Evolutionary conservation across 2,329 filamentous ascomycete genomes (phyloP).

Genomic region (Aspergillus udagawae): DNA sequence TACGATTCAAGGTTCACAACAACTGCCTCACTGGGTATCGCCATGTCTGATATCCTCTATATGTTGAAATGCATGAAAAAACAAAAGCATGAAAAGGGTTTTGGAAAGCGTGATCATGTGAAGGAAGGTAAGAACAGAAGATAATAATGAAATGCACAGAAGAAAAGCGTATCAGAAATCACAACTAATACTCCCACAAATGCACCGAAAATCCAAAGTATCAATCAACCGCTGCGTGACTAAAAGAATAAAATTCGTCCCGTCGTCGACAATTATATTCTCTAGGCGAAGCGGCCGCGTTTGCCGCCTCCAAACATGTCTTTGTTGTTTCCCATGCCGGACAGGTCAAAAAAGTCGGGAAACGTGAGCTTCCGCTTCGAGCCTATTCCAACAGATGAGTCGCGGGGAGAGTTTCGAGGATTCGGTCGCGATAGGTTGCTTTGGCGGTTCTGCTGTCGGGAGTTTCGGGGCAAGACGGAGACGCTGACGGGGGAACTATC

Average conservation of each 20-base stretch:
- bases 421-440: constrained; percentile 35
- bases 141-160: constrained; percentile 4
- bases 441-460: constrained; percentile 38
- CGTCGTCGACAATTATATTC: constrained; percentile 26
- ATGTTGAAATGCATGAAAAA: constrained; percentile 23
- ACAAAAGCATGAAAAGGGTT: constrained; percentile 10
- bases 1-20: constrained; percentile 16
- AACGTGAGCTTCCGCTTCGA: constrained; percentile 47
- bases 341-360: constrained; percentile 49
- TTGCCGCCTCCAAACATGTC: constrained; percentile 46
- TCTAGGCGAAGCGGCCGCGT: constrained; percentile 43
- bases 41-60: constrained; percentile 33
- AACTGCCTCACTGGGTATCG: constrained; percentile 35
- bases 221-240: constrained; percentile 28
- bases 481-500: constrained; percentile 38
- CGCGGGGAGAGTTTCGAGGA: constrained; percentile 34
- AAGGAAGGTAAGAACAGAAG: constrained; percentile 13
- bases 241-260: constrained; percentile 32
- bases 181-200: constrained; percentile 31
- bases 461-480: constrained; percentile 40
- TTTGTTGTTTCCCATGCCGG: constrained; percentile 40
- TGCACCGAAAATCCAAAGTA: constrained; percentile 26
- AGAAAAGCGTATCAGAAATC: constrained; percentile 11
- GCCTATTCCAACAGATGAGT: constrained; percentile 38
- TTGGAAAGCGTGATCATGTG: background rate